Percentiles rank a stretch among this genome's conserved stretches.
Evolutionary conservation across 1,284 basidiomycete genomes (phyloP).

Genomic region (Nidula niveotomentosa): DNA sequence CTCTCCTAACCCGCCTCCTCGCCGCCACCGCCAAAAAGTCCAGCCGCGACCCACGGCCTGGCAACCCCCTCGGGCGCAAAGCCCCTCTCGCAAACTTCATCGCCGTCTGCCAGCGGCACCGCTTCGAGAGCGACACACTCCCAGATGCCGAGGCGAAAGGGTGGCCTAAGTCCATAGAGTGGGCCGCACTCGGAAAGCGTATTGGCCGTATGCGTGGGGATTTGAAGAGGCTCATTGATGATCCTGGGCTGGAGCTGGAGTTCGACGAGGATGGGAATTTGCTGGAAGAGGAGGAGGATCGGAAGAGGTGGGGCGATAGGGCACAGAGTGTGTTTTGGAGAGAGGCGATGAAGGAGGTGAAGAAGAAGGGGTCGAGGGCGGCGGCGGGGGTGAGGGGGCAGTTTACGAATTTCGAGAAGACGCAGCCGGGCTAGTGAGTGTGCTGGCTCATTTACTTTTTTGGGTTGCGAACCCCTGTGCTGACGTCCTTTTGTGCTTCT

Average conservation of each 20-base stretch:
- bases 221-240: slow-evolving; percentile 40
- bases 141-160: slow-evolving; percentile 67
- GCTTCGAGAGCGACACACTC: slow-evolving; percentile 68
- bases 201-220: not conserved
- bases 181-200: slow-evolving; percentile 21
- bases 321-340: slow-evolving; percentile 64
- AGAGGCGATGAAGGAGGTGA: slow-evolving; percentile 60
- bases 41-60: slow-evolving; percentile 56
- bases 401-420: slow-evolving; percentile 73
- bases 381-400: slow-evolving; percentile 68
- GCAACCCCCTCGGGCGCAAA: slow-evolving; percentile 67
- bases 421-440: slow-evolving; percentile 80
- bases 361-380: slow-evolving; percentile 60
- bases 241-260: slow-evolving; percentile 29
- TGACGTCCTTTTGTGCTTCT: slow-evolving; percentile 1
- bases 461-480: slow-evolving; percentile 1
- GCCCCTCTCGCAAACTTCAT: slow-evolving; percentile 64
- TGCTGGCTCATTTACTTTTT: slow-evolving; percentile 7
- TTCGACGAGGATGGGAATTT: slow-evolving; percentile 21
- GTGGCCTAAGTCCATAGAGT: slow-evolving; percentile 76
- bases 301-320: slow-evolving; percentile 32
- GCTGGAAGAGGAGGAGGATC: slow-evolving; percentile 11
- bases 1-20: slow-evolving; percentile 56
- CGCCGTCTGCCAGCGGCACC: slow-evolving; percentile 72
- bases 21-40: slow-evolving; percentile 50